A percentile compares a stretch with the other conserved stretches of the same genome.
phyloP scores from a whole-genome alignment of 2,329 filamentous ascomycete species.

The Dactylellina drechsleri region DNA sequence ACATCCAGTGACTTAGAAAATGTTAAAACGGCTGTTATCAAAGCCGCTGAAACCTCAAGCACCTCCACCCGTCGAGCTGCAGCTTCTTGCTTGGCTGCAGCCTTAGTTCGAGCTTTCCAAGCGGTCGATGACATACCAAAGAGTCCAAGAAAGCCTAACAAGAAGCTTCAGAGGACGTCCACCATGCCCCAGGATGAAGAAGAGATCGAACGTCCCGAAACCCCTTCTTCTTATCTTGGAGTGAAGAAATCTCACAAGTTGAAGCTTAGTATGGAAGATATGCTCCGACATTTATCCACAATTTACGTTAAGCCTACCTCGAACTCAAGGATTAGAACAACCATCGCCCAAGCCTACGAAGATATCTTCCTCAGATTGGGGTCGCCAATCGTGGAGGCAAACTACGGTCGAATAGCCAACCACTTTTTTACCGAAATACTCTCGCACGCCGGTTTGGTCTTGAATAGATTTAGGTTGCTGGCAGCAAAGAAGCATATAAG shows the following conservation, averaged over 20 bases:
- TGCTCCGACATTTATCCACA: conserved; percentile 79
- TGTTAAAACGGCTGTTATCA: conserved; percentile 82
- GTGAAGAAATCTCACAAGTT: conserved; percentile 76
- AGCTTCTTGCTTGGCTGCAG: conserved; percentile 82
- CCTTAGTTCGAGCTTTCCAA: conserved; percentile 83
- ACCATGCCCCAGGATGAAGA: conserved; percentile 79
- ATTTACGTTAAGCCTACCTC: conserved; percentile 84
- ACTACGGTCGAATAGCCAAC: conserved; percentile 82
- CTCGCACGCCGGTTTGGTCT: conserved; percentile 76
- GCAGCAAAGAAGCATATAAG: conserved; percentile 86
- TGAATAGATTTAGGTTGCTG: conserved; percentile 87
- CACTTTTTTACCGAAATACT: conserved; percentile 84
- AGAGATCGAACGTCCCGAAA: conserved; percentile 75
- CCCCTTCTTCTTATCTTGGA: conserved; percentile 68
- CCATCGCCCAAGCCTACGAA: conserved; percentile 86
- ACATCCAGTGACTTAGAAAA: conserved; percentile 91
- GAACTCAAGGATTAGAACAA: conserved; percentile 81
- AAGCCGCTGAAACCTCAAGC: conserved; percentile 81
- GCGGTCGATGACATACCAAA: conserved; percentile 67
- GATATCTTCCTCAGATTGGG: conserved; percentile 81
- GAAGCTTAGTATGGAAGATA: conserved; percentile 77
- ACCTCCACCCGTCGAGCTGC: conserved; percentile 82
- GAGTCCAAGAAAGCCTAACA: conserved; percentile 75
- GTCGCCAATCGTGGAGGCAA: conserved; percentile 81
- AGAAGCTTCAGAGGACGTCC: conserved; percentile 71